phyloP scores from a whole-genome alignment of 2,329 filamentous ascomycete genomes.

The Penicillium psychrosexuale region DNA sequence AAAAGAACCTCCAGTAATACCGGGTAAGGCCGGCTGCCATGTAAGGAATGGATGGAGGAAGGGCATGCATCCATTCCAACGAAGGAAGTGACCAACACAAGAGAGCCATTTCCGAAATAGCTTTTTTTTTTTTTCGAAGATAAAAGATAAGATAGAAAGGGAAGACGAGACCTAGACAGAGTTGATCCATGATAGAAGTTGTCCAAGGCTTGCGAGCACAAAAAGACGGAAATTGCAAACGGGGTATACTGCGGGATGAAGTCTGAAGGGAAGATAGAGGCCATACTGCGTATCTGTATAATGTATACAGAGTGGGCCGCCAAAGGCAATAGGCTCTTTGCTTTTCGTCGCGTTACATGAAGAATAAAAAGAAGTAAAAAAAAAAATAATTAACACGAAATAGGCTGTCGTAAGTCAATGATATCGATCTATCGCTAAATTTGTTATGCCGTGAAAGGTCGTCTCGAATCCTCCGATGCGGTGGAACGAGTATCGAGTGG shows the following conservation, averaged over 20 bases:
- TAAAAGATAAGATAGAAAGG: neutral
- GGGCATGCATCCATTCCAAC: neutral
- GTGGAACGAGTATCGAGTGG: constrained; percentile 11
- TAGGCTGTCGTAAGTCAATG: constrained; percentile 23
- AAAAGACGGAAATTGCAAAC: constrained; percentile 5
- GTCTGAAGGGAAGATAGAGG: constrained; percentile 1
- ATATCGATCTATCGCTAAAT: constrained; percentile 26
- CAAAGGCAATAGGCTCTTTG: constrained; percentile 1
- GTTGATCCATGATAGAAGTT: constrained; percentile 1
- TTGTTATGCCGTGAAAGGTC: constrained; percentile 31
- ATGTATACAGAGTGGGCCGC: neutral
- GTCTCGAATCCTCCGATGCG: constrained; percentile 16
- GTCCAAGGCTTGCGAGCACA: neutral
- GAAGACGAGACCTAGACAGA: neutral
- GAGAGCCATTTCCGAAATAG: neutral
- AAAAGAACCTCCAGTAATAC: neutral
- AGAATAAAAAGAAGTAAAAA: neutral
- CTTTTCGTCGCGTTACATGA: constrained; percentile 17
- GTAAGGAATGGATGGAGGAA: neutral
- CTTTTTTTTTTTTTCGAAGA: neutral
- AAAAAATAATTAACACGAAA: constrained; percentile 9
- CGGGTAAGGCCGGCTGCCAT: neutral
- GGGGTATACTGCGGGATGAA: constrained; percentile 23
- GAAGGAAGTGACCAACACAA: neutral
- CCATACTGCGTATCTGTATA: neutral